These are phyloP conservation scores for Arabidopsis hybrid DNA, from an alignment of 441 rosid genomes.

Conservation along the genomic window DNA sequence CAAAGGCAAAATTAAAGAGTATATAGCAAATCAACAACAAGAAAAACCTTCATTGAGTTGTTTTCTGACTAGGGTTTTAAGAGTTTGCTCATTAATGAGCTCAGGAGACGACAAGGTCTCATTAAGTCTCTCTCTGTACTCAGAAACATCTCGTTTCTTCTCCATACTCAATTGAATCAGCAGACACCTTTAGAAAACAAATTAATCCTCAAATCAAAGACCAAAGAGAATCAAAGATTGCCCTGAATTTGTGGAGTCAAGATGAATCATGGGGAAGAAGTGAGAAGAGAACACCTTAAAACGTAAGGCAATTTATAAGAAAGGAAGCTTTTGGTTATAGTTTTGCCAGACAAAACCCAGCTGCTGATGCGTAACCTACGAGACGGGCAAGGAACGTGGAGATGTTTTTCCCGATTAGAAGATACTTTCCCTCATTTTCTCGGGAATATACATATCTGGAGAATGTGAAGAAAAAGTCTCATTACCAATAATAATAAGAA, in stretches of 20 bases:
- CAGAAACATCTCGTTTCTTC: slow-evolving; percentile 54
- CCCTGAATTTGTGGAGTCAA: neutral
- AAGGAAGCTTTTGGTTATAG: slow-evolving; percentile 5
- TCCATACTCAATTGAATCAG: slow-evolving; percentile 51
- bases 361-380: slow-evolving; percentile 47
- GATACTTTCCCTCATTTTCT: slow-evolving; percentile 45
- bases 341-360: slow-evolving; percentile 41
- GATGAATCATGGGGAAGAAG: slow-evolving; percentile 6
- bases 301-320: slow-evolving; percentile 23
- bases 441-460: slow-evolving; percentile 27
- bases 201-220: neutral
- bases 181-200: neutral
- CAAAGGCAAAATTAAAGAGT: slow-evolving; percentile 4
- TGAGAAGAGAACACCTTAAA: slow-evolving; percentile 14
- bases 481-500: slow-evolving; percentile 14
- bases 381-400: slow-evolving; percentile 57
- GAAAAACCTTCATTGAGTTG: slow-evolving; percentile 69
- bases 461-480: slow-evolving; percentile 2
- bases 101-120: slow-evolving; percentile 77
- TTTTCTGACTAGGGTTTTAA: slow-evolving; percentile 62
- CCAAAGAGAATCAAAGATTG: neutral
- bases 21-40: neutral
- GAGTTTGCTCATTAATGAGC: slow-evolving; percentile 58
- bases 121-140: slow-evolving; percentile 80
- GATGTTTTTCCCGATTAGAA: slow-evolving; percentile 18